A percentile compares a stretch with the other conserved stretches of the same genome.
phyloP scores from a whole-genome alignment of 495 filamentous ascomycete genomes.

The Trichoderma gamsii region DNA sequence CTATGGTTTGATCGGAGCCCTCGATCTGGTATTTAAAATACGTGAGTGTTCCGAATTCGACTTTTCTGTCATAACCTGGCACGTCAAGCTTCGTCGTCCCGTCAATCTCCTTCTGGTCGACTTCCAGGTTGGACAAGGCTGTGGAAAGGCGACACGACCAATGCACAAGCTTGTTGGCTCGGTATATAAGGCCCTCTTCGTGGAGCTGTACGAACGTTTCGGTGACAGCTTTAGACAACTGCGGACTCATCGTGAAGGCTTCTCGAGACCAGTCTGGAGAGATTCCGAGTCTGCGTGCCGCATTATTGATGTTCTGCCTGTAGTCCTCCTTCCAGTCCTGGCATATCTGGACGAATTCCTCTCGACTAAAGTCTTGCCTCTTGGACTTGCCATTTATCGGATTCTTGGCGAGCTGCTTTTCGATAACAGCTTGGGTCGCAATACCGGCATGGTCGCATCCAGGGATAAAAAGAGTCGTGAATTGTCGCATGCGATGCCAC shows the following conservation, averaged over 20 bases:
- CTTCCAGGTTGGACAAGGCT: constrained; percentile 71
- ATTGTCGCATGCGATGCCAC: constrained; percentile 53
- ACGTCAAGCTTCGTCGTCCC: constrained; percentile 62
- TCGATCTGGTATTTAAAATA: constrained; percentile 69
- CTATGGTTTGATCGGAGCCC: constrained; percentile 56
- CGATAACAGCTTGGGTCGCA: constrained; percentile 69
- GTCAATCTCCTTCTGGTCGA: constrained; percentile 65
- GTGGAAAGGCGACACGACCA: constrained; percentile 71
- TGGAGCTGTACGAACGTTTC: constrained; percentile 68
- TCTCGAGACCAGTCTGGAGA: constrained; percentile 60
- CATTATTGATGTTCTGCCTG: constrained; percentile 42
- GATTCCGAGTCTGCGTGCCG: constrained; percentile 42
- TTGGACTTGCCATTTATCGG: constrained; percentile 46
- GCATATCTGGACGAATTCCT: constrained; percentile 52
- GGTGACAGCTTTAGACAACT: constrained; percentile 60
- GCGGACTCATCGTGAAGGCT: constrained; percentile 69
- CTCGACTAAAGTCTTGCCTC: constrained; percentile 59
- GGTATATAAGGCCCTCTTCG: constrained; percentile 67
- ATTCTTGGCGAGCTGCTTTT: constrained; percentile 67
- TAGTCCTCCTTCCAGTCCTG: constrained; percentile 70
- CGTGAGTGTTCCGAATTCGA: constrained; percentile 66
- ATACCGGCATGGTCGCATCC: constrained; percentile 76
- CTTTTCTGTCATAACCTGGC: constrained; percentile 59
- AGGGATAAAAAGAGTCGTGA: constrained; percentile 65
- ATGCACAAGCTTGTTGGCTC: constrained; percentile 70